Percentiles rank a stretch among this genome's conserved stretches.
Conservation (phyloP, 371 early-diverging fungal species). For the Phascolomyces articulosus region DNA sequence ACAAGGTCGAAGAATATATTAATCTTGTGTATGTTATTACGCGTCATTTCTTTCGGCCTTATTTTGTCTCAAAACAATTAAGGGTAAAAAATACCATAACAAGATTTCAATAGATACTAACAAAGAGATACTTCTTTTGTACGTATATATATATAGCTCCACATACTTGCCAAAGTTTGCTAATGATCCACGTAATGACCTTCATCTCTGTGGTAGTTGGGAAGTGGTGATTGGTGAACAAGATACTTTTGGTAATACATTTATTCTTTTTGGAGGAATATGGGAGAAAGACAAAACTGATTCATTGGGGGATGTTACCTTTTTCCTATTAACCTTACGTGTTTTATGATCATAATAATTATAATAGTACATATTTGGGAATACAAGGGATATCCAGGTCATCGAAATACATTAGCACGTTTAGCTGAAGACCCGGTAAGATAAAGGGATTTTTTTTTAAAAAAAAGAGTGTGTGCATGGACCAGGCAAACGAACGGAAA, state of each 20-base stretch:
- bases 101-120: neutral
- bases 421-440: constrained; percentile 63
- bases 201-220: constrained; percentile 91
- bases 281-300: too few relatives aligned
- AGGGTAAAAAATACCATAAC: neutral
- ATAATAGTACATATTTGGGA: constrained; percentile 88
- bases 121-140: neutral
- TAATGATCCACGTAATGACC: constrained; percentile 69
- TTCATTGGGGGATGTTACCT: too few relatives aligned
- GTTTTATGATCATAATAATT: neutral
- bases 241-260: constrained; percentile 75
- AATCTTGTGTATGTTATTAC: constrained; percentile 56
- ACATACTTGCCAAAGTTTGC: constrained; percentile 78
- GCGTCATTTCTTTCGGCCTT: neutral
- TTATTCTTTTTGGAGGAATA: too few relatives aligned
- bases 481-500: too few relatives aligned
- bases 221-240: constrained; percentile 82
- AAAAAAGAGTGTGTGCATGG: neutral
- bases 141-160: constrained; percentile 50
- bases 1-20: constrained; percentile 83
- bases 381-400: constrained; percentile 88
- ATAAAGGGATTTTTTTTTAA: neutral
- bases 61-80: neutral
- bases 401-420: constrained; percentile 57
- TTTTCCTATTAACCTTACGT: too few relatives aligned